Percentiles rank a stretch among this genome's conserved stretches.
Conservation (phyloP, 306 rosid genomes). For the Calophaca sinica region DNA sequence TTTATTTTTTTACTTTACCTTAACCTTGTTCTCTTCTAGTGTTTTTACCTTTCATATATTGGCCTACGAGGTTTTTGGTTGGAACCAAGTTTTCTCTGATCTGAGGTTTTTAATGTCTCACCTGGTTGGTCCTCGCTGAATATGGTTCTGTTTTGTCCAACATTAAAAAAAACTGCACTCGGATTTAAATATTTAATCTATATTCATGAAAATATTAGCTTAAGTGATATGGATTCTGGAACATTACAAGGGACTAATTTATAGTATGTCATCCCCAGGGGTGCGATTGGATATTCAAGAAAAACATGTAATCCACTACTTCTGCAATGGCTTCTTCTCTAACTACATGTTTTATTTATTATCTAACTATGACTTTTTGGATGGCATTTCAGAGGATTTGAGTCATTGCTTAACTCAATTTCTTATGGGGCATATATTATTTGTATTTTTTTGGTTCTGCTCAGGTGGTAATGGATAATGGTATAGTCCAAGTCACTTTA, state of each 20-base stretch:
- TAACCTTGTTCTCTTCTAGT: background rate
- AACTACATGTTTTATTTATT: background rate
- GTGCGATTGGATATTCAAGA: conserved; percentile 63
- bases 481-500: conserved; percentile 77
- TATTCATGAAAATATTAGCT: no score
- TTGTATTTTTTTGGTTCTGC: background rate
- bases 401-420: background rate
- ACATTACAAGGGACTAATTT: conserved; percentile 49
- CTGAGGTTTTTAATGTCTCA: no score
- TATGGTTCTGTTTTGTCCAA: background rate
- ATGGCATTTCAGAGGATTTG: background rate
- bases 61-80: background rate
- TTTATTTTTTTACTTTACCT: background rate
- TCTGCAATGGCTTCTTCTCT: conserved; percentile 35
- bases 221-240: no score
- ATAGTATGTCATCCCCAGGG: conserved; percentile 49
- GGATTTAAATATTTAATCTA: no score
- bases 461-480: conserved; percentile 90
- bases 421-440: background rate
- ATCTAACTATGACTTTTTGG: conserved; percentile 2
- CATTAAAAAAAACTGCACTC: conserved; percentile 1
- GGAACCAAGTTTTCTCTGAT: conserved; percentile 8
- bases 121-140: no score
- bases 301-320: conserved; percentile 51
- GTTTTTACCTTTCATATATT: background rate